These are phyloP conservation scores for Xylaria sp. DNA, from an alignment of 495 filamentous ascomycete genomes.

Conservation along the genomic window DNA sequence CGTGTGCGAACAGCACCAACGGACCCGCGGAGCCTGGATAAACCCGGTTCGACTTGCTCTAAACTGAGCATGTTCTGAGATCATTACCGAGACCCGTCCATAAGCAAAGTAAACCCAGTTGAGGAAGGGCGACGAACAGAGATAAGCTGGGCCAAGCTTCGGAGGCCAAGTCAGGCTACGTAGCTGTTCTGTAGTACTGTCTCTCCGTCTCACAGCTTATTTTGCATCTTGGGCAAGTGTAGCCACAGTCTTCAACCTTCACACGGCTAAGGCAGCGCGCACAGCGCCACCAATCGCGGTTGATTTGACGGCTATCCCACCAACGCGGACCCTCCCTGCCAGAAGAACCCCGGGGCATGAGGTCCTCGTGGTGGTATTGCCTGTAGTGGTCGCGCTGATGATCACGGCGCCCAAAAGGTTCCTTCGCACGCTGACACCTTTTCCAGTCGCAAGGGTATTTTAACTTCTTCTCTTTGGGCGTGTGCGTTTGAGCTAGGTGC, in stretches of 20 bases:
- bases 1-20: background rate
- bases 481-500: slow-evolving; percentile 51
- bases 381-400: slow-evolving; percentile 59
- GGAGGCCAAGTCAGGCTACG: background rate
- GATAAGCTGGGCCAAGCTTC: background rate
- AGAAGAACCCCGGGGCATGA: slow-evolving; percentile 42
- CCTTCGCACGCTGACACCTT: slow-evolving; percentile 44
- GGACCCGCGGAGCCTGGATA: background rate
- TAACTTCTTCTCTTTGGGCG: slow-evolving; percentile 41
- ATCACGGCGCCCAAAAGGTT: slow-evolving; percentile 51
- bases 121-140: background rate
- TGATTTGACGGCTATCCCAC: slow-evolving; percentile 42
- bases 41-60: background rate
- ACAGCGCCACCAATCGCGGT: slow-evolving; percentile 57
- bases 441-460: slow-evolving; percentile 52
- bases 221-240: slow-evolving; percentile 50
- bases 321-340: slow-evolving; percentile 29
- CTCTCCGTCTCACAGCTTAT: slow-evolving; percentile 46
- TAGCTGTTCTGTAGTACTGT: background rate
- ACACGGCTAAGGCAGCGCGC: slow-evolving; percentile 51
- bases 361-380: slow-evolving; percentile 58
- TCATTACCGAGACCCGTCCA: background rate
- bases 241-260: slow-evolving; percentile 41
- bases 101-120: slow-evolving; percentile 2
- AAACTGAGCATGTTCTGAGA: background rate